These are phyloP conservation scores for Malassezia nana DNA, from an alignment of 1,284 basidiomycete genomes.

Conservation along the genomic window DNA sequence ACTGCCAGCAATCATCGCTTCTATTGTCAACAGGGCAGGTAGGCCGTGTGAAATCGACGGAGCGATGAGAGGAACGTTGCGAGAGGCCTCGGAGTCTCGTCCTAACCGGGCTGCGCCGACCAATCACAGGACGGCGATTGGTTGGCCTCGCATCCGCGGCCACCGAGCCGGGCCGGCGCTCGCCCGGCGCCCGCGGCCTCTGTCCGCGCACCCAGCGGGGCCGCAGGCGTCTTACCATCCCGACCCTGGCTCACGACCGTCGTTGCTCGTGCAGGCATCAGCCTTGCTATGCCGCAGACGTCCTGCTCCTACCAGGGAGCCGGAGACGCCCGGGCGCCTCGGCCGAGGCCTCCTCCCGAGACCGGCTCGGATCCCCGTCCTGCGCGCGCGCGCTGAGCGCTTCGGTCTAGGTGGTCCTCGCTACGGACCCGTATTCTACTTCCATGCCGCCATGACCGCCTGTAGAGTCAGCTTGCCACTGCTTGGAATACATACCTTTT, in stretches of 20 bases:
- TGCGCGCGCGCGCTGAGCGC: neutral
- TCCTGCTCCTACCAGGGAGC: neutral
- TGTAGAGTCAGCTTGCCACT: neutral
- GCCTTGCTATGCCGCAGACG: too few species aligned
- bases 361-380: neutral
- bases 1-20: slow-evolving; percentile 15
- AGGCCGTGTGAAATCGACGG: neutral
- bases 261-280: too few species aligned
- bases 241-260: too few species aligned
- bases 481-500: slow-evolving; percentile 51
- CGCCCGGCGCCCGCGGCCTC: neutral
- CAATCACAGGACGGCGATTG: slow-evolving; percentile 7
- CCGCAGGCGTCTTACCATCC: neutral
- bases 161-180: neutral
- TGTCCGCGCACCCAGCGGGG: neutral
- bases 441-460: slow-evolving; percentile 12
- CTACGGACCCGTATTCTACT: slow-evolving; percentile 5
- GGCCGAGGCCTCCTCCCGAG: neutral
- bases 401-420: neutral
- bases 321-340: neutral
- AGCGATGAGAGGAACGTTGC: neutral
- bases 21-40: neutral
- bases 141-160: neutral
- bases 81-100: neutral
- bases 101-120: slow-evolving; percentile 10